These are phyloP conservation scores for Ceratocystis variospora DNA, from an alignment of 2,329 filamentous ascomycete species.

Conservation along the genomic window DNA sequence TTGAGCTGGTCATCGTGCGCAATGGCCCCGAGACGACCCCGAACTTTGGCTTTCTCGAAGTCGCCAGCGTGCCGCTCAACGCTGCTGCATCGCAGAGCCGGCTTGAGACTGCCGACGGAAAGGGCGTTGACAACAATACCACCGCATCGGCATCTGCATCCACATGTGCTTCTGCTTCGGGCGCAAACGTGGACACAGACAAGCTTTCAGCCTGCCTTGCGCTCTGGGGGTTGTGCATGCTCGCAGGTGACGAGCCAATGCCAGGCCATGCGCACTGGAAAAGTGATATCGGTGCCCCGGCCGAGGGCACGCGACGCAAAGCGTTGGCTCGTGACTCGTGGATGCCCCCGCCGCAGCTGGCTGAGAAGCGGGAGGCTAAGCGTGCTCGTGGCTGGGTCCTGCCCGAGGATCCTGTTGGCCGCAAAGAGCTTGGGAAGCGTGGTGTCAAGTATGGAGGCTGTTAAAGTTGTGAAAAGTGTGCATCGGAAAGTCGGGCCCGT, in stretches of 20 bases:
- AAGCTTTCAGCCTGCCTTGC: constrained; percentile 57
- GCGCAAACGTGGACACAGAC: constrained; percentile 21
- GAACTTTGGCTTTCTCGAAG: constrained; percentile 79
- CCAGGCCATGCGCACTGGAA: constrained; percentile 50
- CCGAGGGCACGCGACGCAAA: constrained; percentile 57
- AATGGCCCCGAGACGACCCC: constrained; percentile 59
- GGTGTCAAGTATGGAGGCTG: constrained; percentile 31
- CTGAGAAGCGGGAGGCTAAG: constrained; percentile 66
- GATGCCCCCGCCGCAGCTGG: constrained; percentile 61
- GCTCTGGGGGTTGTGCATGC: constrained; percentile 64
- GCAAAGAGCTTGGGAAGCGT: constrained; percentile 57
- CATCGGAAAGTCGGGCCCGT: not conserved
- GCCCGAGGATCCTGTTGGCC: constrained; percentile 58
- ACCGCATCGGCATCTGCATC: constrained; percentile 21
- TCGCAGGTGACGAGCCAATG: constrained; percentile 47
- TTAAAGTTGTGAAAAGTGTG: constrained; percentile 3
- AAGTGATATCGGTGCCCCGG: constrained; percentile 60
- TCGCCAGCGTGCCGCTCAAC: constrained; percentile 48
- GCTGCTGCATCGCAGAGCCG: constrained; percentile 9
- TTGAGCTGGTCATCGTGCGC: constrained; percentile 82
- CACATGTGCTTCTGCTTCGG: not conserved
- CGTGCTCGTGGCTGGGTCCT: constrained; percentile 58
- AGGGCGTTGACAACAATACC: constrained; percentile 22
- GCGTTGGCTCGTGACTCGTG: constrained; percentile 55
- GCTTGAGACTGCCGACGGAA: constrained; percentile 19